Percentiles rank a stretch among this genome's conserved stretches.
These are phyloP conservation scores for Drechslera avenae DNA, from an alignment of 2,329 filamentous ascomycete species.

Conservation along the genomic window DNA sequence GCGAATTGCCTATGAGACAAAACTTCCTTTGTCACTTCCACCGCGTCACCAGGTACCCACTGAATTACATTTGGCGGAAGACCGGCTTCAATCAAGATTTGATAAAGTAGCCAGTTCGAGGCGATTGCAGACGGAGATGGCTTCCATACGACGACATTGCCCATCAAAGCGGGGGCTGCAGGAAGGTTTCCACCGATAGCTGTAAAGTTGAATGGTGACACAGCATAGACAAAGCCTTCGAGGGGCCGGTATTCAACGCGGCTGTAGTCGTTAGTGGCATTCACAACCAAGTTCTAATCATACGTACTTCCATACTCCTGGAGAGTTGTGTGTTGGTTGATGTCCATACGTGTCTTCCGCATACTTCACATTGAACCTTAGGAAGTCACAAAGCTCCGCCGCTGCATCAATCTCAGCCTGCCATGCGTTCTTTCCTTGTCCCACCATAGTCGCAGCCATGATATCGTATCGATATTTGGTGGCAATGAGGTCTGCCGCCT, in stretches of 20 bases:
- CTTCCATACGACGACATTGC: conserved; percentile 97
- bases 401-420: conserved; percentile 98
- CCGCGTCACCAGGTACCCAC: conserved; percentile 88
- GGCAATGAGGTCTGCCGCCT: conserved; percentile 88
- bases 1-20: conserved; percentile 81
- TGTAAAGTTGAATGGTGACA: conserved; percentile 97
- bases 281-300: not conserved
- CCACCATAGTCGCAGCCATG: conserved; percentile 94
- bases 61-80: conserved; percentile 89
- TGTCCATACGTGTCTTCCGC: conserved; percentile 88
- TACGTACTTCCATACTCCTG: conserved; percentile 80
- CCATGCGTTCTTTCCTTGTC: conserved; percentile 98
- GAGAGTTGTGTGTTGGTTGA: conserved; percentile 82
- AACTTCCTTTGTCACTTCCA: conserved; percentile 77
- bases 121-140: conserved; percentile 87
- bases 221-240: conserved; percentile 93
- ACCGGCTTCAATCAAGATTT: conserved; percentile 89
- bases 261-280: conserved; percentile 43
- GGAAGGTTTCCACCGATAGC: conserved; percentile 89
- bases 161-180: conserved; percentile 81
- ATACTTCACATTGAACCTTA: conserved; percentile 92
- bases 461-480: conserved; percentile 96
- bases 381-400: conserved; percentile 89
- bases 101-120: conserved; percentile 89
- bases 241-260: conserved; percentile 86